Base-by-base conservation (phyloP, 2,329 filamentous ascomycete species). In the Fusarium heterosporum region DNA sequence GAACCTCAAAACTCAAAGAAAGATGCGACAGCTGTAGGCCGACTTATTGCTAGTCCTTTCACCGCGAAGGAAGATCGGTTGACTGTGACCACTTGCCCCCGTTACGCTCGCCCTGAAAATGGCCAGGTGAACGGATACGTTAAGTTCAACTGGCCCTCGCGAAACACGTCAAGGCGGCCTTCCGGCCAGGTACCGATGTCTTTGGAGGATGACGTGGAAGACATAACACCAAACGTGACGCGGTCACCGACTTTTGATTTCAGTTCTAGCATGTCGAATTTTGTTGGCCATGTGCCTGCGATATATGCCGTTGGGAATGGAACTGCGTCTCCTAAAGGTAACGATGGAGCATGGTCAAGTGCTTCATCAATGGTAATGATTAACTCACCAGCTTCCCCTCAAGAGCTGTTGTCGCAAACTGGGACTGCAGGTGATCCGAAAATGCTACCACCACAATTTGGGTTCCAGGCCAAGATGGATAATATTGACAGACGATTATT, bases 61-160 rank as follows among this genome's bases (percentile, higher is more conserved):
- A 70, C 65, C 29, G 75, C 77, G 26, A 72, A 67, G 19, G 45
- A 75, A 28, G 76, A 74, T 13, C 72, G 68, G 4, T 73, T 79
- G 45, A 70, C 73, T 19, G 55, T 67, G 19, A 64, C 60, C 2
- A 29, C 46, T 6, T 28, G 47, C 6, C 73, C 70, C 41, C 73
- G 68, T 3, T 79, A 75, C 52, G 12, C 41, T 39, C 73, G 77
- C 8, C 78, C 78, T 2, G 34, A 64, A 4, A 74, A 76, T 39
- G 78, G 78, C 16, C 71, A 72, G 41, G 76, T 79, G 30, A 79
- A 79, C 47, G 76, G 77, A 3, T 79, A 79, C 60, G 73, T 79
- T 56, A 79, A 79, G 52, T 78, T 79, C 45, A 72, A 75, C 47
- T 79, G 77, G 77, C 73, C 74, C n/a, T 64, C 60, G 49, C 70